Conservation (phyloP, 129 eudicot genomes). For the Flaveria linearis region DNA sequence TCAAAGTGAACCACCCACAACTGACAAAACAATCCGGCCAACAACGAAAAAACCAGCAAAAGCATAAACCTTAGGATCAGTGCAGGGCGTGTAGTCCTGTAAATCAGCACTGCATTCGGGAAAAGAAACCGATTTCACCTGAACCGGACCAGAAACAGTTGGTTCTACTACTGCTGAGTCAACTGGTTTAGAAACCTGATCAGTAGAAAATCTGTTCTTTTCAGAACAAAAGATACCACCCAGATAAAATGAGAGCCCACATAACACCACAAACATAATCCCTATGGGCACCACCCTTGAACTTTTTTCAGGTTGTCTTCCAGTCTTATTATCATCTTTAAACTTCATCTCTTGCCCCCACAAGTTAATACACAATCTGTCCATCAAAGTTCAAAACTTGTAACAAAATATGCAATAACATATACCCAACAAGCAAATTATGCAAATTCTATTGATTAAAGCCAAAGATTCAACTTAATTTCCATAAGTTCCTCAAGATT, state of each 20-base stretch:
- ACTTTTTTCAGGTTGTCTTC: conserved; percentile 58
- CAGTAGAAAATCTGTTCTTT: conserved; percentile 42
- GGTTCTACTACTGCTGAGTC: conserved; percentile 34
- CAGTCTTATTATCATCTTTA: conserved; percentile 70
- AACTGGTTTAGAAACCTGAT: conserved; percentile 39
- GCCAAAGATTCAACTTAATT: neutral
- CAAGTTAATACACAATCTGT: conserved; percentile 41
- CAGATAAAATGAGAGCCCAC: conserved; percentile 87
- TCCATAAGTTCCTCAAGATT: conserved; percentile 2
- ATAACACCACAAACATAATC: conserved; percentile 60
- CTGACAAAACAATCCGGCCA: neutral
- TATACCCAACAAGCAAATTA: conserved; percentile 14
- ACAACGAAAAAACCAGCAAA: neutral
- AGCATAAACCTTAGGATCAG: conserved; percentile 79
- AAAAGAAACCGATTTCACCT: conserved; percentile 56
- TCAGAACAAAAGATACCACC: conserved; percentile 85
- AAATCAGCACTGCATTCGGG: conserved; percentile 65
- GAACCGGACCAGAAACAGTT: conserved; percentile 44
- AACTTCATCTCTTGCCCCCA: conserved; percentile 52
- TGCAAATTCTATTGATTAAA: neutral
- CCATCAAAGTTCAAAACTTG: conserved; percentile 24
- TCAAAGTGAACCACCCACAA: neutral
- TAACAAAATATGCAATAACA: neutral
- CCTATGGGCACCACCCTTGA: conserved; percentile 60
- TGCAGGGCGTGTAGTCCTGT: conserved; percentile 98